Conservation (phyloP, 352 stramenopile species). For the Saprolegnia parasitica region DNA sequence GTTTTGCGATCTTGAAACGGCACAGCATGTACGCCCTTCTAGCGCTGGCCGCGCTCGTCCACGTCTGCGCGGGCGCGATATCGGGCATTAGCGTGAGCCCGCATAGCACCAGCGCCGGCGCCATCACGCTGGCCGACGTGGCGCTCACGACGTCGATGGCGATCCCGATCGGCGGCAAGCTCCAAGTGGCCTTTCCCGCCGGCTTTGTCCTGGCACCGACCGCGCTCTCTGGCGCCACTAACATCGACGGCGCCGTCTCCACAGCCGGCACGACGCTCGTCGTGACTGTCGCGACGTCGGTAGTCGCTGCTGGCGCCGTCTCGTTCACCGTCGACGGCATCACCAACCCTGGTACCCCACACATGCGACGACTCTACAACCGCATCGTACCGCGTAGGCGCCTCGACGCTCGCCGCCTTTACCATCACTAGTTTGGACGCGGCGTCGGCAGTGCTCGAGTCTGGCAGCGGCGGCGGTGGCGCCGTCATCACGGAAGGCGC, state of each 20-base stretch:
- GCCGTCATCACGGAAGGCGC: slow-evolving; percentile 34
- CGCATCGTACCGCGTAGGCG: slow-evolving; percentile 35
- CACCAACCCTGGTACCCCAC: slow-evolving; percentile 46
- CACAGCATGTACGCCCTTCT: background rate
- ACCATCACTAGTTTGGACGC: slow-evolving; percentile 39
- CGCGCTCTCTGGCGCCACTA: slow-evolving; percentile 29
- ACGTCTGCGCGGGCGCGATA: background rate
- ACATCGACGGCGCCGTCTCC: slow-evolving; percentile 34
- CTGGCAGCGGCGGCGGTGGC: slow-evolving; percentile 32
- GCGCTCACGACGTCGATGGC: slow-evolving; percentile 36
- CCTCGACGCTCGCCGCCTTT: slow-evolving; percentile 39
- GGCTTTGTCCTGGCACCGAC: slow-evolving; percentile 44
- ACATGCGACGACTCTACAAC: slow-evolving; percentile 29
- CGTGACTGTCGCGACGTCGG: slow-evolving; percentile 36
- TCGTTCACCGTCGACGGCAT: slow-evolving; percentile 51
- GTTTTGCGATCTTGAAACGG: background rate
- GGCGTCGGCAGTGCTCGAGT: slow-evolving; percentile 37
- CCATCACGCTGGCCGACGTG: slow-evolving; percentile 35
- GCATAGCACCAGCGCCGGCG: slow-evolving; percentile 31
- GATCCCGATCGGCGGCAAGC: slow-evolving; percentile 41
- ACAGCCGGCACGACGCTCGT: slow-evolving; percentile 35
- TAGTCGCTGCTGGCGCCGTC: slow-evolving; percentile 33
- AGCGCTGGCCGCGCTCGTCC: background rate
- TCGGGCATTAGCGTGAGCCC: background rate
- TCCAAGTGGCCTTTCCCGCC: slow-evolving; percentile 49